Evolutionary conservation across 2,329 filamentous ascomycete species (phyloP).

Genomic region (Pseudofabraea citricarpa): DNA sequence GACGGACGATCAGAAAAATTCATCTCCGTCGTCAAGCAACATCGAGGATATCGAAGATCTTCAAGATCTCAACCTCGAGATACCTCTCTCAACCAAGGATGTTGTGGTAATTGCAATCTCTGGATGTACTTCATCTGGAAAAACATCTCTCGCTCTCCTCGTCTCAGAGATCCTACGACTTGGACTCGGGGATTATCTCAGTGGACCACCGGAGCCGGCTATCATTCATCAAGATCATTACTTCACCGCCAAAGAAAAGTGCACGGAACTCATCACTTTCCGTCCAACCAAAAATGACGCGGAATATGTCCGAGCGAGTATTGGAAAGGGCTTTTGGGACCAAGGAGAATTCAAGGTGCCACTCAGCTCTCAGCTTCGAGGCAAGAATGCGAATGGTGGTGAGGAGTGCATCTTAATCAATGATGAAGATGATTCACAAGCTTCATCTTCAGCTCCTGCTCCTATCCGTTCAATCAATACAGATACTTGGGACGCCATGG

Average conservation of each 20-base stretch:
- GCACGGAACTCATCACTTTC: conserved; percentile 8
- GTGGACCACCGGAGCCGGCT: no score
- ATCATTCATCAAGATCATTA: conserved; percentile 19
- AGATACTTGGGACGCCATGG: background rate
- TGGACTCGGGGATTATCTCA: background rate
- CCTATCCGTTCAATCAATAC: background rate
- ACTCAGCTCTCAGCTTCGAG: no score
- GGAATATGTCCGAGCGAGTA: conserved; percentile 3
- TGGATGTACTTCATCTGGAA: conserved; percentile 19
- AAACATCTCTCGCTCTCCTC: conserved; percentile 16
- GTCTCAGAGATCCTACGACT: conserved; percentile 11
- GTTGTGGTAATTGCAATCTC: conserved; percentile 19
- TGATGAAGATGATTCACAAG: background rate
- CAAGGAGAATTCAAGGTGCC: background rate
- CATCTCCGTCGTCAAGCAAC: no score
- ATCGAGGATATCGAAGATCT: no score
- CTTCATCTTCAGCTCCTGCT: background rate
- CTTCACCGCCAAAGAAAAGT: conserved; percentile 13
- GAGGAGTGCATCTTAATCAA: no score
- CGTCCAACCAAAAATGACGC: conserved; percentile 2
- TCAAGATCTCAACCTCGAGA: no score
- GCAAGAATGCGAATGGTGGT: no score
- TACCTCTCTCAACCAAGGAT: no score
- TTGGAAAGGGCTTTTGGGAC: conserved; percentile 2
- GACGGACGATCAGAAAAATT: no score